Conservation (phyloP, 2,329 filamentous ascomycete genomes). For the Penicillium italicum region DNA sequence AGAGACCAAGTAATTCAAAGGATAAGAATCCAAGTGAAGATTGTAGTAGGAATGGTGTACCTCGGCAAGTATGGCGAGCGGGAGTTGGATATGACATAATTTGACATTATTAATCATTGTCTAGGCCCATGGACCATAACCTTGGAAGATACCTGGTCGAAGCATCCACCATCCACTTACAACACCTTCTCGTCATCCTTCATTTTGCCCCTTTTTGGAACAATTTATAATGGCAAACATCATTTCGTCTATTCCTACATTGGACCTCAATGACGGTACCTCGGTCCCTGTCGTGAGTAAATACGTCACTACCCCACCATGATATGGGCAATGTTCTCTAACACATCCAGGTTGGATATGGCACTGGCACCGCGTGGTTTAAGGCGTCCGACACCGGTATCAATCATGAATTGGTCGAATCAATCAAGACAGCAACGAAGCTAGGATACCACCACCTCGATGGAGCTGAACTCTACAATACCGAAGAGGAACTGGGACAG, state of each 20-base stretch:
- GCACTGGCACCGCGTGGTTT: slow-evolving; percentile 63
- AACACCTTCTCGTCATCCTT: not conserved
- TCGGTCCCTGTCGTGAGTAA: slow-evolving; percentile 53
- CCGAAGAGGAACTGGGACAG: slow-evolving; percentile 47
- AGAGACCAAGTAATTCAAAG: not conserved
- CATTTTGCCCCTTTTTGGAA: not conserved
- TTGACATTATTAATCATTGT: slow-evolving; percentile 18
- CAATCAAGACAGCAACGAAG: slow-evolving; percentile 55
- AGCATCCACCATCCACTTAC: not conserved
- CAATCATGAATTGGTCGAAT: slow-evolving; percentile 54
- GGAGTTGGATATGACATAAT: slow-evolving; percentile 18
- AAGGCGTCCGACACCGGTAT: slow-evolving; percentile 50
- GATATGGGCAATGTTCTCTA: not conserved
- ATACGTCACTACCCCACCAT: not conserved
- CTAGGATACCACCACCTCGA: slow-evolving; percentile 62
- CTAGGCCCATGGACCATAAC: too few relatives aligned
- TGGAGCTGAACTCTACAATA: slow-evolving; percentile 56
- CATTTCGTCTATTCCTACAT: slow-evolving; percentile 36
- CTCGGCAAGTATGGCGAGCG: not conserved
- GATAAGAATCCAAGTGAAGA: not conserved
- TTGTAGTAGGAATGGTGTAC: not conserved
- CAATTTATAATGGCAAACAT: slow-evolving; percentile 1
- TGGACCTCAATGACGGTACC: slow-evolving; percentile 56
- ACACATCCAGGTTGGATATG: slow-evolving; percentile 53
- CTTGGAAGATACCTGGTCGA: too few relatives aligned